phyloP scores from a whole-genome alignment of 208 protist genomes.

The Borovskyia barvae region DNA sequence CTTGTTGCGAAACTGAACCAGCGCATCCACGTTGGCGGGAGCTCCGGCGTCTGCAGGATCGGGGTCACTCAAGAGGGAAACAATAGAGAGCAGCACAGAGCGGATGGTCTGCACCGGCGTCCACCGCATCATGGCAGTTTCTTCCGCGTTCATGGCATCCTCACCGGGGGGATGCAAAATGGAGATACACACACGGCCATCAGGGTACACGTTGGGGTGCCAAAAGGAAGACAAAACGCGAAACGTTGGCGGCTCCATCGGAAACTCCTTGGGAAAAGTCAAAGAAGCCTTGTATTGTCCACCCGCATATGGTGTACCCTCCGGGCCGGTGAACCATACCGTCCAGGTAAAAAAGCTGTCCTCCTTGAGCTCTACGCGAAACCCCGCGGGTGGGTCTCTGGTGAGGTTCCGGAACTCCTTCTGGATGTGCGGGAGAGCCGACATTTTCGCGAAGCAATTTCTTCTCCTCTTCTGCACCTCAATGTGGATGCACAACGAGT shows the following conservation, averaged over 20 bases:
- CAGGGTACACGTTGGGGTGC: conserved; percentile 97
- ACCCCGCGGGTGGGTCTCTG: conserved; percentile 89
- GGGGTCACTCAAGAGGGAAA: conserved; percentile 93
- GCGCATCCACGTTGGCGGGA: conserved; percentile 95
- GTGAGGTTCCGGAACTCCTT: conserved; percentile 91
- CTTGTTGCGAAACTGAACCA: conserved; percentile 86
- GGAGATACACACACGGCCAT: conserved; percentile 97
- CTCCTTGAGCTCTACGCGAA: conserved; percentile 85
- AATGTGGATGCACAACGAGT: too few relatives aligned
- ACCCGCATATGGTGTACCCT: conserved; percentile 84
- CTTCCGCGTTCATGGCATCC: conserved; percentile 91
- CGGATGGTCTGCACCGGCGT: conserved; percentile 94
- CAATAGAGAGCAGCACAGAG: conserved; percentile 93
- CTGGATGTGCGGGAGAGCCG: conserved; percentile 83
- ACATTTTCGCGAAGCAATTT: conserved; percentile 28
- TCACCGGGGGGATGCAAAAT: conserved; percentile 98
- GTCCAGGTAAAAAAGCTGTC: conserved; percentile 91
- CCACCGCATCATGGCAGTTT: conserved; percentile 95
- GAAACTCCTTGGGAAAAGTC: conserved; percentile 95
- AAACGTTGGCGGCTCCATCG: conserved; percentile 95
- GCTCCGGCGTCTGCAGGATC: conserved; percentile 91
- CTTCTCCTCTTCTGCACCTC: not conserved
- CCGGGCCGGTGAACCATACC: conserved; percentile 87
- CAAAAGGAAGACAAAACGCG: conserved; percentile 95
- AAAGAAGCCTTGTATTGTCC: conserved; percentile 92